Base-by-base conservation (phyloP, 1,284 basidiomycete genomes). In the Naganishia sp. region DNA sequence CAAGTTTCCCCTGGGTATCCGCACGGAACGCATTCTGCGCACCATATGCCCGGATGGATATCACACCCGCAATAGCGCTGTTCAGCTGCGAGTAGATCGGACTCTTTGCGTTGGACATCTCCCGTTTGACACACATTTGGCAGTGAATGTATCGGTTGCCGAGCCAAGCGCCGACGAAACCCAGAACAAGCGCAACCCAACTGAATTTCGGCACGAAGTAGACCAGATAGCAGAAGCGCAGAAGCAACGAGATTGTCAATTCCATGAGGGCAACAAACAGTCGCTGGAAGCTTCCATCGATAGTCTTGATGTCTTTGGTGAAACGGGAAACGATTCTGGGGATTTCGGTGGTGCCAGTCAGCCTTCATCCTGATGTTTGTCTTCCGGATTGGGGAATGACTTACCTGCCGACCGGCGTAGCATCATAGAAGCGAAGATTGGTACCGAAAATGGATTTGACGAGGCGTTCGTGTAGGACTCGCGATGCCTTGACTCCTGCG, bases 51-150 rank as follows among this genome's bases (percentile, higher is more conserved):
- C 79, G 71, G 65, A 82, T 81, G n/a, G 81, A 81, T 15, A 81
- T 76, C 51, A 91, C 80, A 32, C 90, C 89, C 17, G 83, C 77
- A 45, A 90, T 83, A 0, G 87, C 84, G 28, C 87, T 85, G 17
- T 87, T 85, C 71, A 91, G 88, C 72, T 88, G 86, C 52, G 85
- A 86, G 65, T 88, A 82, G 7, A 90, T 84, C 0, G 88, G 88
- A 68, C 63, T 68, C 42, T 68, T 68, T 9, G 67, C 58, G 51
- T 68, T 68, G 45, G 63, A 65, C 67, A 68, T 68, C 42, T 68
- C 67, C 18, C 71, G 68, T 69, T 90, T 91, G 53, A 90, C 87
- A 15, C 86, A 85, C 31, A 90, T 80, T 74, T 91, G 89, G 18
- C 86, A 86, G 71, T 85, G 85, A 72, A 90, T 88, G 71, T 82